These are phyloP conservation scores for Hypholoma sublateritium DNA, from an alignment of 768 basidiomycete genomes.

Conservation along the genomic window DNA sequence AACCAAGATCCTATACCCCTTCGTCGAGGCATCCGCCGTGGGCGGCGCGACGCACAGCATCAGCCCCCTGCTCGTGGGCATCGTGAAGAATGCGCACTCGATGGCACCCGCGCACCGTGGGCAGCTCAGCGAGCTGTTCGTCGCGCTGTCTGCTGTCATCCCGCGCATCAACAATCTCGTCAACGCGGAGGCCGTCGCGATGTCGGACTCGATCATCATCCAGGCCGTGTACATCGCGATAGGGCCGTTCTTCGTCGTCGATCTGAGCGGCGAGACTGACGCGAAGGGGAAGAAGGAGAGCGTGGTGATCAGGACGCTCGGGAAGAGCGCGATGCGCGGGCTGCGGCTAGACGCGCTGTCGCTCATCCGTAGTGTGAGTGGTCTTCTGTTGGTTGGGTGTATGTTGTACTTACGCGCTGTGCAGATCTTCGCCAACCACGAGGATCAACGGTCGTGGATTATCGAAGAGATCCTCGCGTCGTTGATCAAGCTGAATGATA, in stretches of 20 bases:
- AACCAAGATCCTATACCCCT: conserved; percentile 78
- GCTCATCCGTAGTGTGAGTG: conserved; percentile 79
- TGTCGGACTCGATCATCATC: conserved; percentile 92
- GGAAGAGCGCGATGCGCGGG: conserved; percentile 78
- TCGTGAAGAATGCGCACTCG: conserved; percentile 44
- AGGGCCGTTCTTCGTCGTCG: conserved; percentile 91
- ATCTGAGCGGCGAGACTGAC: conserved; percentile 54
- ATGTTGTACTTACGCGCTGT: background rate
- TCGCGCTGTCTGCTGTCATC: conserved; percentile 67
- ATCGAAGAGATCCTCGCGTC: conserved; percentile 96
- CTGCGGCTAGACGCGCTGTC: conserved; percentile 80
- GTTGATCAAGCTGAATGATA: conserved; percentile 85
- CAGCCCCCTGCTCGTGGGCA: conserved; percentile 50
- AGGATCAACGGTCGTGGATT: conserved; percentile 92
- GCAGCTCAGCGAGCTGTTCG: conserved; percentile 67
- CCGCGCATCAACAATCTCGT: conserved; percentile 77
- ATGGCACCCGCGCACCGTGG: conserved; percentile 37
- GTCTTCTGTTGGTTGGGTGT: background rate
- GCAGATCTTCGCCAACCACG: conserved; percentile 89
- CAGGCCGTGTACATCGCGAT: conserved; percentile 92
- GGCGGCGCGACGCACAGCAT: conserved; percentile 33
- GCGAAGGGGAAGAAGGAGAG: conserved; percentile 47
- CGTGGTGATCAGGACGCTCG: conserved; percentile 65
- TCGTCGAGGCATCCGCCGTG: conserved; percentile 69
- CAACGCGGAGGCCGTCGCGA: conserved; percentile 65